phyloP scores from a whole-genome alignment of 2,329 filamentous ascomycete species.

The Penicillium sclerotigenum region DNA sequence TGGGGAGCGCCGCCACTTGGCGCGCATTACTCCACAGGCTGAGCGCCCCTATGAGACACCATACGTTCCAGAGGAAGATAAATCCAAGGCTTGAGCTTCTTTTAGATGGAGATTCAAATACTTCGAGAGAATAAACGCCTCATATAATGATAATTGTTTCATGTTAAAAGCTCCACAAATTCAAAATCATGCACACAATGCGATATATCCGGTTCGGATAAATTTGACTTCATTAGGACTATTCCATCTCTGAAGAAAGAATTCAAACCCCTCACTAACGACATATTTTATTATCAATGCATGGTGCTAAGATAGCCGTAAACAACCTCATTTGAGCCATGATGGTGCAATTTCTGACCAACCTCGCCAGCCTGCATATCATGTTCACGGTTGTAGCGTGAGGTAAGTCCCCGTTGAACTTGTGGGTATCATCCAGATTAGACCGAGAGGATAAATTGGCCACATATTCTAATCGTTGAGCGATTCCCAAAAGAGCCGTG shows the following conservation, averaged over 20 bases:
- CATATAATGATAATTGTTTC: not conserved
- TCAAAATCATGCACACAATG: no score
- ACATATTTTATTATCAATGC: not conserved
- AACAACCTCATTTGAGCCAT: not conserved
- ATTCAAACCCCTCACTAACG: not conserved
- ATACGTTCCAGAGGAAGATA: conserved; percentile 2
- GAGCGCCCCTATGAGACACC: conserved; percentile 27
- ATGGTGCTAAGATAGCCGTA: not conserved
- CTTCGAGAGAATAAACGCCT: not conserved
- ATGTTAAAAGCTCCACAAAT: not conserved
- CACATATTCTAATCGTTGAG: conserved; percentile 54
- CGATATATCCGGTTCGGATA: not conserved
- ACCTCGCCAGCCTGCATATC: not conserved
- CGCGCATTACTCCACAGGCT: conserved; percentile 30
- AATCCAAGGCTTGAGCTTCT: not conserved
- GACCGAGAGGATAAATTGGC: conserved; percentile 49
- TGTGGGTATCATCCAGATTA: conserved; percentile 36
- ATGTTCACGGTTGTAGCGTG: conserved; percentile 36
- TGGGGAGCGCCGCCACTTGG: conserved; percentile 29
- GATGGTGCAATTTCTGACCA: not conserved
- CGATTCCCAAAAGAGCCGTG: conserved; percentile 44
- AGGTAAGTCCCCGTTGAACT: conserved; percentile 27
- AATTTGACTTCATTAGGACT: no score
- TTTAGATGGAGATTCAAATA: not conserved
- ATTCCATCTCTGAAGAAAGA: not conserved